Evolutionary conservation across 441 rosid genomes (phyloP), one percentile per base, ranked within the genome.

Genomic region (Syzygium syzygioides): DNA sequence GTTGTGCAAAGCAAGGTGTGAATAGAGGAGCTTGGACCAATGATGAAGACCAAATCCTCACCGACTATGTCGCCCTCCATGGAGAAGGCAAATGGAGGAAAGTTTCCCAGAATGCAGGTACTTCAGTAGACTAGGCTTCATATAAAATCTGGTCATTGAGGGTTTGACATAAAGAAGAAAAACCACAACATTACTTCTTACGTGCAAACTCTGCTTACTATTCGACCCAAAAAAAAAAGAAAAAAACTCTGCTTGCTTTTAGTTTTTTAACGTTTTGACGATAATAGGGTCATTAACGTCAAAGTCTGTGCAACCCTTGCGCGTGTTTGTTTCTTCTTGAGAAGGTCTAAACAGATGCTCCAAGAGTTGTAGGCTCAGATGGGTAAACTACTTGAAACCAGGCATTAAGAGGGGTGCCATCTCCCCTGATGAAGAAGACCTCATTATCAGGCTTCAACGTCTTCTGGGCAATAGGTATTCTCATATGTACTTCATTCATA

Each of bases 31-130:
- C 80, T 34, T 71, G 80, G 50, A 34, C 80, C 80, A 6, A 71
- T 71, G 15, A 34, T 37, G 80, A 71, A 71, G 80, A 89, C 48
- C 54, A 57, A 79, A 68, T 55, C 52, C 89, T 89, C 79, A 68
- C 53, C 14, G 53, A 87, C 59, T 85, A 89, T 23, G n/a, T 89
- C 86, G 28, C 76, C 30, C 56, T 64, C 66, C 89, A 89, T 25
- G 91, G 89, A n/a, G 89, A 89, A 89, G 91, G 91, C 13, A 87
- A 56, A 87, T 89, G 91, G 91, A 66, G 89, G 30, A 41, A 26
- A 28, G 52, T 89, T 45, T 37, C 91, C 25, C 56, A 62, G 45
- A 37, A 57, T 25, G 68, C 91, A 54, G 89, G 91, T 89, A 71
- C 83, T 34, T 34, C 80, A 37, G 28, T 19, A 71, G 10, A 6